Percentiles rank a stretch among this genome's conserved stretches.
Conservation (phyloP, 306 rosid species). For the Hippophae rhamnoides region DNA sequence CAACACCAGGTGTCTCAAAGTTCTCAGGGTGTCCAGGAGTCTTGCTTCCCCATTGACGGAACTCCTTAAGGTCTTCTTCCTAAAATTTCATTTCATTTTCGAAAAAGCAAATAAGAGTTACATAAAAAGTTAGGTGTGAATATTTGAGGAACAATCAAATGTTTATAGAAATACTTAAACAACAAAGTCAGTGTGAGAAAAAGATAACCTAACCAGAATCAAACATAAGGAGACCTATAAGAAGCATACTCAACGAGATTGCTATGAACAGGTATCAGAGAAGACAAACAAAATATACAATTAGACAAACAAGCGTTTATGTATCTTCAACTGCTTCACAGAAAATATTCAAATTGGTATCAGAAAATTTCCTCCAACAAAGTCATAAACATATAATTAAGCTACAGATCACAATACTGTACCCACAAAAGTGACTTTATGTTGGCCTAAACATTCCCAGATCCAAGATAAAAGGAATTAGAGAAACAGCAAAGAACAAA, state of each 20-base stretch:
- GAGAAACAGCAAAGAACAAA: neutral
- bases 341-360: too few species aligned
- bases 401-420: neutral
- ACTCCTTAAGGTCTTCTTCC: conserved; percentile 80
- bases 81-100: conserved; percentile 17
- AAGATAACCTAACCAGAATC: neutral
- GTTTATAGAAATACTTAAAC: neutral
- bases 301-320: too few species aligned
- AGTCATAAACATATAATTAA: too few species aligned
- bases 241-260: too few species aligned
- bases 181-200: neutral
- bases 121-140: conserved; percentile 9
- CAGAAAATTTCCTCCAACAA: too few species aligned
- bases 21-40: conserved; percentile 99
- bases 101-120: conserved; percentile 7
- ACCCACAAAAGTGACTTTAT: neutral
- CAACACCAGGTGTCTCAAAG: conserved; percentile 87
- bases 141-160: neutral
- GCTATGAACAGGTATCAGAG: too few species aligned
- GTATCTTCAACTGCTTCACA: too few species aligned
- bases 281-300: too few species aligned
- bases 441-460: conserved; percentile 1
- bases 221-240: neutral
- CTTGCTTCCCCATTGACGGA: conserved; percentile 91
- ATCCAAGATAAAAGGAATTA: neutral